phyloP scores from a whole-genome alignment of 2,329 filamentous ascomycete species.

The Penicillium expansum region DNA sequence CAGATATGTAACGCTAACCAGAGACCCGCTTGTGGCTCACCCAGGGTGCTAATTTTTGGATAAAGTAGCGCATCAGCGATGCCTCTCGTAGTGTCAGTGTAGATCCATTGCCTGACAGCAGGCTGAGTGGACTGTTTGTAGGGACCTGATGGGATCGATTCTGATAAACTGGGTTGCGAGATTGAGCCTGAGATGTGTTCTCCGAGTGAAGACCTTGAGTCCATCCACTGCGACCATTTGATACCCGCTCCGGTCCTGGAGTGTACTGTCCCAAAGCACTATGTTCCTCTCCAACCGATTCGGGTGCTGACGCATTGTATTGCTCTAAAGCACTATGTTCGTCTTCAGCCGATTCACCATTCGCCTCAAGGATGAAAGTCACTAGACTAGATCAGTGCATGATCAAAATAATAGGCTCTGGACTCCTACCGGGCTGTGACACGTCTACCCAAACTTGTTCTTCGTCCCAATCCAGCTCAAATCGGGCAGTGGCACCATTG shows the following conservation, averaged over 20 bases:
- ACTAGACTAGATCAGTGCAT: slow-evolving; percentile 15
- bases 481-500: slow-evolving; percentile 25
- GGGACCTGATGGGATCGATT: too few relatives aligned
- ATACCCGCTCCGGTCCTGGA: not conserved
- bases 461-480: slow-evolving; percentile 32
- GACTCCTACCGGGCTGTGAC: slow-evolving; percentile 25
- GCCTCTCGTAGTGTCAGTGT: too few relatives aligned
- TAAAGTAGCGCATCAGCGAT: too few relatives aligned
- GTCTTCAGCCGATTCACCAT: slow-evolving; percentile 15
- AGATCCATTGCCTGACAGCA: too few relatives aligned
- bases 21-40: too few relatives aligned
- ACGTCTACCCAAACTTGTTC: slow-evolving; percentile 35
- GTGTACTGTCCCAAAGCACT: not conserved
- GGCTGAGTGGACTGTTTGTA: too few relatives aligned
- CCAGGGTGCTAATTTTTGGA: too few relatives aligned
- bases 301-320: not conserved
- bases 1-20: too few relatives aligned
- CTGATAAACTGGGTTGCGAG: too few relatives aligned
- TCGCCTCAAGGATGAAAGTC: slow-evolving; percentile 28
- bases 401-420: too few relatives aligned
- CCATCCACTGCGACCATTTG: not conserved
- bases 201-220: not conserved
- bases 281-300: not conserved
- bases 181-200: not conserved
- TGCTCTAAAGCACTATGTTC: not conserved